Evolutionary conservation across 1,284 basidiomycete genomes (phyloP).

Genomic region (Fomitiporia mediterranea): DNA sequence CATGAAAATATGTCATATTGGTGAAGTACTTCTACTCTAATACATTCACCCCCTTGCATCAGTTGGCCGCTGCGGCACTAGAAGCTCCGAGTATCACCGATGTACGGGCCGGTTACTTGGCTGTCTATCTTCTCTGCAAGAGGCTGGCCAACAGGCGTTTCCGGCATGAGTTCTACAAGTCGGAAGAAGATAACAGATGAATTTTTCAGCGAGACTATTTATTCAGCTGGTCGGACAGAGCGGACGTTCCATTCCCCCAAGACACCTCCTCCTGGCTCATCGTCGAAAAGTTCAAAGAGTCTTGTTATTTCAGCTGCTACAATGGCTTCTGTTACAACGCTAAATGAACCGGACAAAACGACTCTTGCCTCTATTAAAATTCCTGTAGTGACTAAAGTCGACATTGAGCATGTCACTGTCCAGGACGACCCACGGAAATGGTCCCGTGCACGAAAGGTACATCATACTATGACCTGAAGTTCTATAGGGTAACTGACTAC

Average conservation of each 20-base stretch:
- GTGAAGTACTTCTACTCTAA: too few species aligned
- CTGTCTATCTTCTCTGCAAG: not conserved
- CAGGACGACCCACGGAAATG: constrained; percentile 76
- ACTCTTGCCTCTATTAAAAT: not conserved
- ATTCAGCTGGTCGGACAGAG: not conserved
- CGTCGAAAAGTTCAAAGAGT: too few species aligned
- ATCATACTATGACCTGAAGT: too few species aligned
- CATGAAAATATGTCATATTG: too few species aligned
- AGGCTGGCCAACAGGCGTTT: not conserved
- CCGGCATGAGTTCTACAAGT: not conserved
- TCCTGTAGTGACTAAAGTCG: constrained; percentile 24
- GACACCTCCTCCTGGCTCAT: not conserved
- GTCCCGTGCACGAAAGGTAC: constrained; percentile 62
- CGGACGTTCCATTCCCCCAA: not conserved
- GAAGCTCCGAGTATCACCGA: constrained; percentile 1
- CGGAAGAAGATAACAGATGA: not conserved
- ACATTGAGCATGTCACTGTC: constrained; percentile 68
- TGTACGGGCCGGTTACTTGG: not conserved
- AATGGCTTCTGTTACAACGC: not conserved
- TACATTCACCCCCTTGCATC: not conserved
- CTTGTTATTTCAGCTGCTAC: not conserved
- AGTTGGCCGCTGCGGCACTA: not conserved
- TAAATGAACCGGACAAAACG: not conserved
- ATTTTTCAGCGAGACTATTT: not conserved
- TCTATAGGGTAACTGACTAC: too few species aligned